Evolutionary conservation across 2,329 filamentous ascomycete genomes (phyloP).

Genomic region (Botrytis squamosa): DNA sequence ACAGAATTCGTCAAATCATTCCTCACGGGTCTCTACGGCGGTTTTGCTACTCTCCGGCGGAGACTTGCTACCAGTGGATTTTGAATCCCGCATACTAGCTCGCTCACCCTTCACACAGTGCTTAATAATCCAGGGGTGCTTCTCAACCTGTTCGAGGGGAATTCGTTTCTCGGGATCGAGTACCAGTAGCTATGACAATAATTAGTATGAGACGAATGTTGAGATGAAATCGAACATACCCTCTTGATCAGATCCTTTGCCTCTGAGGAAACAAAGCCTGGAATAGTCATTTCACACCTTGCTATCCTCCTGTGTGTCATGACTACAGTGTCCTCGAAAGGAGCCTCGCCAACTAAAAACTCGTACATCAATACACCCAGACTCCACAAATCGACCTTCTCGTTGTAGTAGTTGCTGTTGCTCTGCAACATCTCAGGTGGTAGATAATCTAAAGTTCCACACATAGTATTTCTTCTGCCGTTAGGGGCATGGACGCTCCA

Average conservation of each 20-base stretch:
- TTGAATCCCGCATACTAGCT: conserved; percentile 38
- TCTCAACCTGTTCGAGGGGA: conserved; percentile 81
- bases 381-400: conserved; percentile 97
- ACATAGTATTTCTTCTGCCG: conserved; percentile 90
- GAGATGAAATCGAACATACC: conserved; percentile 50
- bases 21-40: conserved; percentile 25
- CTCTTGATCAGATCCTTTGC: conserved; percentile 89
- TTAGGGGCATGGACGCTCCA: conserved; percentile 98
- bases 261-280: conserved; percentile 85
- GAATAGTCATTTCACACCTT: conserved; percentile 87
- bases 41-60: conserved; percentile 22
- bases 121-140: conserved; percentile 95
- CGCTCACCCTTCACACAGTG: conserved; percentile 63
- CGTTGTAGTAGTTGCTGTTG: conserved; percentile 84
- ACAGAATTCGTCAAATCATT: conserved; percentile 35
- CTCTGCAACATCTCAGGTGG: conserved; percentile 97
- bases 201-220: conserved; percentile 24
- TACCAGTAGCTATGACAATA: conserved; percentile 66
- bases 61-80: conserved; percentile 38
- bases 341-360: conserved; percentile 92
- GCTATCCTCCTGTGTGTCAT: conserved; percentile 93
- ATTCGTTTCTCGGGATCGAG: conserved; percentile 93
- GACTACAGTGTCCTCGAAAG: conserved; percentile 91
- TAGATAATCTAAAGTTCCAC: conserved; percentile 94
- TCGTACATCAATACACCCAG: conserved; percentile 94